Evolutionary conservation across 306 rosid genomes (phyloP).

Genomic region (Prunus mongolica): DNA sequence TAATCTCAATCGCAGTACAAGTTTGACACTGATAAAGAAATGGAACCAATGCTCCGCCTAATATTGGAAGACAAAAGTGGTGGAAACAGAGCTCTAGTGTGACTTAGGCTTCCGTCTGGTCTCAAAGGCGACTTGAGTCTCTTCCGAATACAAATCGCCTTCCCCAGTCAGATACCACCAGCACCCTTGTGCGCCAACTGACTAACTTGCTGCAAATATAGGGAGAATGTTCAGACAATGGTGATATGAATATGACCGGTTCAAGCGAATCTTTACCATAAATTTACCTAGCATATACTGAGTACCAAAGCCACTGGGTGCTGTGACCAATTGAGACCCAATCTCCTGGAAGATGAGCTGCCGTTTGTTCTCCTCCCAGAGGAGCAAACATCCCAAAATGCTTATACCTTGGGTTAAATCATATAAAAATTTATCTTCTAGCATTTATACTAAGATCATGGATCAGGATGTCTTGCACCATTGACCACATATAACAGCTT

Average conservation of each 20-base stretch:
- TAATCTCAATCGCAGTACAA: background rate
- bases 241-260: background rate
- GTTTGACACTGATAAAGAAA: background rate
- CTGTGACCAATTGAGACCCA: conserved; percentile 80
- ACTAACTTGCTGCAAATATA: conserved; percentile 64
- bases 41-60: background rate
- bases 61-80: background rate
- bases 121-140: conserved; percentile 63
- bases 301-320: conserved; percentile 87
- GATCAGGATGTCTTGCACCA: no score
- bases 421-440: background rate
- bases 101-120: background rate
- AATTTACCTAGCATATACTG: conserved; percentile 64
- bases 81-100: background rate
- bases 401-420: conserved; percentile 52
- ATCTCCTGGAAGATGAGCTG: conserved; percentile 87
- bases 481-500: background rate
- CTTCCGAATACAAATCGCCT: conserved; percentile 69
- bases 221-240: background rate
- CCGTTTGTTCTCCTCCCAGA: conserved; percentile 85
- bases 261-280: background rate
- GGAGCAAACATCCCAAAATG: conserved; percentile 90
- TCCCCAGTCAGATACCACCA: conserved; percentile 77
- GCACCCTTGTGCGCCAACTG: conserved; percentile 77
- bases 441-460: no score